Evolutionary conservation across 2,329 filamentous ascomycete species (phyloP), one percentile per base, ranked within the genome.

Genomic region (Ploettnerulaceae sp.): DNA sequence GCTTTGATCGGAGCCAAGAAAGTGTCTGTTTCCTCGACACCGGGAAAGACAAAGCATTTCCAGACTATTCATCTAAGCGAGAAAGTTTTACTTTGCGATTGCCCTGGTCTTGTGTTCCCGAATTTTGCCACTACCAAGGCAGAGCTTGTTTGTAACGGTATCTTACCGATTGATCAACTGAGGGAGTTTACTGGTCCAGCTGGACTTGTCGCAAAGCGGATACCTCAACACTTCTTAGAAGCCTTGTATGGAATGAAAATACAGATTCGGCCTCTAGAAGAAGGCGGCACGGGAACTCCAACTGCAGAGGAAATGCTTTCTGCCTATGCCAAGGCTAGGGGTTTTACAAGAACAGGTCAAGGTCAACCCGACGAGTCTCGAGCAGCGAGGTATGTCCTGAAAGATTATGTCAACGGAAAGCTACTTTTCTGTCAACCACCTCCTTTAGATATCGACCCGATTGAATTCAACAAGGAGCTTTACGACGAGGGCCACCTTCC

Each of bases 1-100:
- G 91, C 93, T 32, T 78, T 98, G n/a, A 90, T 97, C 48, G 94
- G 94, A 40, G 84, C 93, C 45, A 98, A 97, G 73, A 98, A 97
- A 71, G 93, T 98, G 5, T 97, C 91, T 0, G 94, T 98, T 29
- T 98, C 93, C 12, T 85, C 91, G 11, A 98, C 93, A 1, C 93
- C 93, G 3, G 93, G 93, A 65, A 98, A 98, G 72, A 98, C 93
- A 11, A 98, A 98, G 72, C 93, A 98, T 63, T 98, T 98, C 72
- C 93, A 98, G 68, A 98, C 93, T 1, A 93, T 98, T 49, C 90
- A 96, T 64, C 79, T 98, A 24, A 93, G 86, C 49, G 86, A 93
- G 1, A 81, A 82, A 49, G 89, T 98, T 53, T 78, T 97, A 36
- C 79, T 98, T 5, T 97, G 93, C 68, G 93, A 98, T 81, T 98